phyloP scores from a whole-genome alignment of 257 asterid genomes.

The Osmanthus fragrans region DNA sequence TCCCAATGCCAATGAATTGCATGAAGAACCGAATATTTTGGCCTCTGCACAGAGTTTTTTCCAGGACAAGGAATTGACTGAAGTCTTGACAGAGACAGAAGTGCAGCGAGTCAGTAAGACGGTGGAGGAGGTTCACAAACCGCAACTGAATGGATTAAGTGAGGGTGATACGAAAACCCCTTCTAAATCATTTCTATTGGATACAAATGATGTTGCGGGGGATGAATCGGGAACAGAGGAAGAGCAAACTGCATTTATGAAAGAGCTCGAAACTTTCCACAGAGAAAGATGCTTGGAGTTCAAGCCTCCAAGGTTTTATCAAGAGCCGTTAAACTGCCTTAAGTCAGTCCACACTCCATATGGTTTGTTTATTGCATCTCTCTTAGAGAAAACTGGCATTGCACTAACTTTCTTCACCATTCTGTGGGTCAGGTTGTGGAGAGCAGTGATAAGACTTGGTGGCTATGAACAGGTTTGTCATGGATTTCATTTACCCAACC shows the following conservation, averaged over 20 bases:
- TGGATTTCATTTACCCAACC: slow-evolving; percentile 18
- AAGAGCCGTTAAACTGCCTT: slow-evolving; percentile 84
- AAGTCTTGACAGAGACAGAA: slow-evolving; percentile 31
- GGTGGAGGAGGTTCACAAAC: slow-evolving; percentile 35
- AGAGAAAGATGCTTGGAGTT: slow-evolving; percentile 71
- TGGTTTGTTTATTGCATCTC: slow-evolving; percentile 5
- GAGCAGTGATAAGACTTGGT: slow-evolving; percentile 87
- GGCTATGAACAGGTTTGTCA: slow-evolving; percentile 82
- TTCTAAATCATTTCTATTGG: slow-evolving; percentile 52
- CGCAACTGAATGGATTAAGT: slow-evolving; percentile 16
- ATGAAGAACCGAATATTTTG: slow-evolving; percentile 11
- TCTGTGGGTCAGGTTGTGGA: slow-evolving; percentile 66
- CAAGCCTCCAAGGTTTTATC: slow-evolving; percentile 82
- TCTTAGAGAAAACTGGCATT: neutral
- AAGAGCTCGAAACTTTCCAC: slow-evolving; percentile 75
- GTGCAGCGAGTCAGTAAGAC: slow-evolving; percentile 25
- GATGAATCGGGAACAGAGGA: slow-evolving; percentile 76
- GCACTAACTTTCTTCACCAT: slow-evolving; percentile 6
- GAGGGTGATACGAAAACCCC: slow-evolving; percentile 41
- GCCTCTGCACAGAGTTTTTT: slow-evolving; percentile 36
- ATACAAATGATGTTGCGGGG: slow-evolving; percentile 47
- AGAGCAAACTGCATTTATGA: slow-evolving; percentile 76
- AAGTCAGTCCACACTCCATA: slow-evolving; percentile 49
- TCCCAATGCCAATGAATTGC: neutral
- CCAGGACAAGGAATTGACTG: slow-evolving; percentile 33